These are phyloP conservation scores for Waltergamsia citrina DNA, from an alignment of 2,329 filamentous ascomycete genomes.

Conservation along the genomic window DNA sequence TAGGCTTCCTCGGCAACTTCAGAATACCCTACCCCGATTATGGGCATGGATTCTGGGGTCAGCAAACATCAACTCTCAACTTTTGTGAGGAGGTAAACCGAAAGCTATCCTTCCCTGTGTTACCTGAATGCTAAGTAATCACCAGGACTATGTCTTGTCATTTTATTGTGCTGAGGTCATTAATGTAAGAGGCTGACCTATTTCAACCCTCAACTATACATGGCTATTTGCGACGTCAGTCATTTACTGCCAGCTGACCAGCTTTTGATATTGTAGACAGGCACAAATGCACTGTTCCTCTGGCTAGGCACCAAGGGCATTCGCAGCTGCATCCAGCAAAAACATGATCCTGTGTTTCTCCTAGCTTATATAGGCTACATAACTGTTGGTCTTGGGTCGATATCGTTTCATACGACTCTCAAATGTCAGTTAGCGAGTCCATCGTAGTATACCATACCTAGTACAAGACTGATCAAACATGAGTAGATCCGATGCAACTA, in stretches of 20 bases:
- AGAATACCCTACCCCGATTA: constrained; percentile 35
- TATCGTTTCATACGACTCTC: constrained; percentile 46
- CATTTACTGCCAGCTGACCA: background rate
- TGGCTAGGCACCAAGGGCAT: constrained; percentile 70
- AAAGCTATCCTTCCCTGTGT: constrained; percentile 2
- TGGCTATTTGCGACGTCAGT: background rate
- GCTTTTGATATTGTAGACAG: constrained; percentile 38
- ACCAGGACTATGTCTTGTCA: constrained; percentile 56
- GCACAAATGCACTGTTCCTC: constrained; percentile 78
- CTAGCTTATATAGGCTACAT: constrained; percentile 49
- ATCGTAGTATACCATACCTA: background rate
- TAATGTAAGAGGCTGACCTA: constrained; percentile 47
- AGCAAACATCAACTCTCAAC: constrained; percentile 64
- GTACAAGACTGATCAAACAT: background rate
- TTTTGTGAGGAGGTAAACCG: constrained; percentile 68
- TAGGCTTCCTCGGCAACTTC: constrained; percentile 8
- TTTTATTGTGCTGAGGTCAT: constrained; percentile 69
- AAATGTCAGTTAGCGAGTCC: constrained; percentile 32
- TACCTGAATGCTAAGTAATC: constrained; percentile 1
- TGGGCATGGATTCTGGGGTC: constrained; percentile 50
- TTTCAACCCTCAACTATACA: background rate
- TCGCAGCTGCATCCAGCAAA: constrained; percentile 59
- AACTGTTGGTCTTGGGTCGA: constrained; percentile 43
- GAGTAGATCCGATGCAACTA: constrained; percentile 47
- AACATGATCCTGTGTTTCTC: constrained; percentile 68